phyloP scores from a whole-genome alignment of 495 filamentous ascomycete genomes.

The Penicillium ucsense region DNA sequence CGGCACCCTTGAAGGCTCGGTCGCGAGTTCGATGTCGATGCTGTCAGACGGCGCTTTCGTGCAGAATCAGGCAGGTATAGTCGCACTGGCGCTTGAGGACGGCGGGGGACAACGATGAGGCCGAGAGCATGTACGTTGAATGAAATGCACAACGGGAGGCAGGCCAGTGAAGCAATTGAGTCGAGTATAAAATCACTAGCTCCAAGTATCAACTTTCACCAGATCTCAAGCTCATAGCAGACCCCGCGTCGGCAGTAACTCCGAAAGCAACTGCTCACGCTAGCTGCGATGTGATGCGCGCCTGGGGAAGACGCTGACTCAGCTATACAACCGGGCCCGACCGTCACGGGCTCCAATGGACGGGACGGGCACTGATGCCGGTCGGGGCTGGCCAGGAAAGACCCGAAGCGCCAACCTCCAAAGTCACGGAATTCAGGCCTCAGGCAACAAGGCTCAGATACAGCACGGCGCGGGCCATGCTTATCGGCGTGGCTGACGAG shows the following conservation, averaged over 20 bases:
- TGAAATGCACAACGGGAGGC: too few relatives aligned
- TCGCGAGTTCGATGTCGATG: neutral
- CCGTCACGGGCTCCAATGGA: too few relatives aligned
- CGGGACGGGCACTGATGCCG: too few relatives aligned
- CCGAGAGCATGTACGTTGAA: neutral
- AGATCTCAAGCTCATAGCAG: neutral
- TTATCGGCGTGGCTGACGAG: too few relatives aligned
- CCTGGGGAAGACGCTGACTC: constrained; percentile 6
- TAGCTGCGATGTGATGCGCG: constrained; percentile 1
- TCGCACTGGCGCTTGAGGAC: constrained; percentile 38
- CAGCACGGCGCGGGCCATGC: too few relatives aligned
- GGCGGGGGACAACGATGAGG: constrained; percentile 19
- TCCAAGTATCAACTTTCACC: neutral
- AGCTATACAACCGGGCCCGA: neutral
- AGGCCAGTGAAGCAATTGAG: too few relatives aligned
- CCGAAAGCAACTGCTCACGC: constrained; percentile 2
- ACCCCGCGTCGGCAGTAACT: constrained; percentile 4
- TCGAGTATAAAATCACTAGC: too few relatives aligned
- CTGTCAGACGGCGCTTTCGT: constrained; percentile 9
- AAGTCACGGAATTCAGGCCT: too few relatives aligned
- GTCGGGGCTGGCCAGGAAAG: too few relatives aligned
- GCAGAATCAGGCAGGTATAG: constrained; percentile 18
- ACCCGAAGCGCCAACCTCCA: too few relatives aligned
- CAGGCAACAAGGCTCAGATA: too few relatives aligned
- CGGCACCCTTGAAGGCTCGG: too few relatives aligned